Base-by-base conservation (phyloP, 176 grass and related monocot species). In the Phoenix dactylifera region DNA sequence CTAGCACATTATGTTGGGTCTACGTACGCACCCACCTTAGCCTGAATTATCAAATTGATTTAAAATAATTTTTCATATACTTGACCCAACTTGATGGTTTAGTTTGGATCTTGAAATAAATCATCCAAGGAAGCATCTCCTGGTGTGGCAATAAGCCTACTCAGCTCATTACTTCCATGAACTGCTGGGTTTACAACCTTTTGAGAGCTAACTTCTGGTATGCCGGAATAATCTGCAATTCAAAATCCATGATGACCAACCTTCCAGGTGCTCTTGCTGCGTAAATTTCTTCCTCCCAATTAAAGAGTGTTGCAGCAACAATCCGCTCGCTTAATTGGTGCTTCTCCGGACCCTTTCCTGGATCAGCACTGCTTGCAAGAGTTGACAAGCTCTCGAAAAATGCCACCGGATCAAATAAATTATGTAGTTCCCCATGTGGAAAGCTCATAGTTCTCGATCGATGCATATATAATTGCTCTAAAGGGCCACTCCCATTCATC, bases 211-310 rank as follows among this genome's bases (percentile, higher is more conserved):
- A 20, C 20, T 20, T 20, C 20, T 20, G 20, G 20, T 20, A 20
- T 20, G 20, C 20, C 0, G 20, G 92, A 96, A 74, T 96, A 96
- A 77, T 96, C 92, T 24, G 92, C 92, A 48, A 90, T 90, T 60
- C 92, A 20, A 20, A 20, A 20, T 20, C 92, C 87, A 96, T 85
- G 30, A 96, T 83, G 66, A 90, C 87, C 53, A 96, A 79, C 50
- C 92, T 75, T 58, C 92, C 92, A 72, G 92, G 92, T 59, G 92
- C 92, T 75, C 92, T 85, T 66, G 83, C 83, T 50, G 90, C 83
- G 88, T 85, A 90, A 87, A 96, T 90, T 54, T 90, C 86, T 54
- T 90, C 86, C 83, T 96, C 75, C 92, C 84, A 96, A 61, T 90
- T 79, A 86, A 96, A 90, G 53, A 90, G 75, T 59, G 89, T 78